A percentile compares a stretch with the other conserved stretches of the same genome.
Conservation (phyloP, 306 rosid species). For the Elaeagnus macrophylla region DNA sequence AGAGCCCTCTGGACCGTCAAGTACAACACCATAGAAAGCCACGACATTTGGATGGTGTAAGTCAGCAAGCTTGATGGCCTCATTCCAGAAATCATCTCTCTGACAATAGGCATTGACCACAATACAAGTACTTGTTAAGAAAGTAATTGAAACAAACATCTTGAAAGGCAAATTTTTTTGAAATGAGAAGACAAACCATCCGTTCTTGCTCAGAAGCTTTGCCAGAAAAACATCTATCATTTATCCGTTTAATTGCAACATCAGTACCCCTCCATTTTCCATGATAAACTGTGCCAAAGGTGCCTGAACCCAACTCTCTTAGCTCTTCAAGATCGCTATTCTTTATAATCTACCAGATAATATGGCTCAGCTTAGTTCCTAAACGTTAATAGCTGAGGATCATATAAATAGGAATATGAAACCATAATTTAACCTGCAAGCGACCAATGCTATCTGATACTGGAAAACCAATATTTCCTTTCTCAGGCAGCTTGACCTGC, state of each 20-base stretch:
- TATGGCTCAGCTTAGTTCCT: conserved; percentile 7
- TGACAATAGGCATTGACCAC: conserved; percentile 22
- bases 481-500: conserved; percentile 36
- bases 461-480: conserved; percentile 51
- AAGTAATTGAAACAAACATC: neutral
- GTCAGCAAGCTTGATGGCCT: conserved; percentile 91
- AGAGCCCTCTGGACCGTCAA: conserved; percentile 83
- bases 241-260: conserved; percentile 87
- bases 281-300: conserved; percentile 89
- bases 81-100: conserved; percentile 96
- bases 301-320: conserved; percentile 75
- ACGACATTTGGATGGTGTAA: conserved; percentile 95
- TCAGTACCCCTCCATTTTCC: conserved; percentile 97
- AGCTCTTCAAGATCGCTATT: conserved; percentile 81
- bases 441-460: conserved; percentile 49
- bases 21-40: conserved; percentile 89
- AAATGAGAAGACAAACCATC: conserved; percentile 42
- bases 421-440: conserved; percentile 57
- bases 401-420: conserved; percentile 10
- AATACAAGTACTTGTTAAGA: conserved; percentile 1
- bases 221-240: conserved; percentile 86
- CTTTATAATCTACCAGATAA: conserved; percentile 51
- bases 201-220: conserved; percentile 90
- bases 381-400: conserved; percentile 12
- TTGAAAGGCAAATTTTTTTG: neutral